Conservation (phyloP, 208 protist genomes). For the Leishmania tarentolae region DNA sequence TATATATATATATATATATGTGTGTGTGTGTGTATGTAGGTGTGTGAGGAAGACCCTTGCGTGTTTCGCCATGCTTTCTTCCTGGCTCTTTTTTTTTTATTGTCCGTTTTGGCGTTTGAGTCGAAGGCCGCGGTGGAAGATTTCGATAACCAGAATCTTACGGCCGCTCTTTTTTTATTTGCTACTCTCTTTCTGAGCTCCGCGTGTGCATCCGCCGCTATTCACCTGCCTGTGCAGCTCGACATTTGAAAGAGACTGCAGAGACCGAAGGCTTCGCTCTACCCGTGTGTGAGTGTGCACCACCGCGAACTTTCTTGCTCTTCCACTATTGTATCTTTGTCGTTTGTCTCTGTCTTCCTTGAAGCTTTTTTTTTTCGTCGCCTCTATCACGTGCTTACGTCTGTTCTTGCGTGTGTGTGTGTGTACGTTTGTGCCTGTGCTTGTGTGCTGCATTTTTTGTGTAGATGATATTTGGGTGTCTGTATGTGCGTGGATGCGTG, state of each 20-base stretch:
- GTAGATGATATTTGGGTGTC: background rate
- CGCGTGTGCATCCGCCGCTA: background rate
- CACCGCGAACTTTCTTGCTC: background rate
- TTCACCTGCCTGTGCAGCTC: background rate
- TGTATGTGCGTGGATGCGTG: background rate
- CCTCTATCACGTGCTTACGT: background rate
- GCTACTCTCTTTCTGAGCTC: background rate
- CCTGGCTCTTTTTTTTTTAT: background rate
- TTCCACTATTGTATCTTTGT: background rate
- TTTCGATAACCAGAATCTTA: background rate
- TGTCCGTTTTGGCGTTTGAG: constrained; percentile 27
- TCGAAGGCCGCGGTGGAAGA: constrained; percentile 30
- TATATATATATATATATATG: too few species aligned
- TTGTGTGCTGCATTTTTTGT: background rate
- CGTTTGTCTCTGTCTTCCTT: background rate
- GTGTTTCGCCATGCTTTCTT: constrained; percentile 5
- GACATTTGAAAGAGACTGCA: background rate
- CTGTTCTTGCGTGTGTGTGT: background rate
- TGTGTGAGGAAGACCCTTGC: background rate
- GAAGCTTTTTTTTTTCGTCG: background rate
- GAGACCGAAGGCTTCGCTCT: background rate
- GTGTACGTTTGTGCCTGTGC: background rate
- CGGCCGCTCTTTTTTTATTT: background rate
- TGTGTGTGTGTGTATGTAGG: constrained; percentile 7
- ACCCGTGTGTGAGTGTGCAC: constrained; percentile 1